phyloP scores from a whole-genome alignment of 1,139 yeast species.

The Spencermartinsiella ligniputridi region DNA sequence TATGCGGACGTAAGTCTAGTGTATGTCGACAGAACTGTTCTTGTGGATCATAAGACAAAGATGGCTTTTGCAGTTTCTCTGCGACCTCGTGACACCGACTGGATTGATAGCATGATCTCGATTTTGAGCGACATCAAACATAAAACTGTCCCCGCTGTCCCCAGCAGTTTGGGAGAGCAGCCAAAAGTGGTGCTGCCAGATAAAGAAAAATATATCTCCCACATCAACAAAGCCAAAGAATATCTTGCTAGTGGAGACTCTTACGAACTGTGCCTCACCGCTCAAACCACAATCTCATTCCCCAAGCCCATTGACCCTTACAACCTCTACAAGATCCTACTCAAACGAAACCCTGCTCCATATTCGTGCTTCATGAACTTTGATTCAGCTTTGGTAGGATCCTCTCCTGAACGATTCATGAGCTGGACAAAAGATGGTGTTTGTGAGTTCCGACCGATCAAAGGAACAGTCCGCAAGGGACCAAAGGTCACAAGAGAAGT shows the following conservation, averaged over 20 bases:
- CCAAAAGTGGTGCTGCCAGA: slow-evolving; percentile 48
- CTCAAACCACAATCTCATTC: slow-evolving; percentile 59
- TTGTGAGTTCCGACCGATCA: slow-evolving; percentile 88
- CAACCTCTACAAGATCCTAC: slow-evolving; percentile 72
- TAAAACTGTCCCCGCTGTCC: neutral
- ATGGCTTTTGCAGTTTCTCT: slow-evolving; percentile 56
- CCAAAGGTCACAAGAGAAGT: slow-evolving; percentile 40
- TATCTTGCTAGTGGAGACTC: slow-evolving; percentile 80
- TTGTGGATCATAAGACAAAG: slow-evolving; percentile 47
- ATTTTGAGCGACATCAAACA: neutral
- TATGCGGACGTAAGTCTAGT: slow-evolving; percentile 73
- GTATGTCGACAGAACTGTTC: slow-evolving; percentile 61
- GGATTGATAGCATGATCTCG: slow-evolving; percentile 9
- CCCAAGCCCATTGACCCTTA: slow-evolving; percentile 46
- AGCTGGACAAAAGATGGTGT: slow-evolving; percentile 57
- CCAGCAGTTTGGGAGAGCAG: neutral
- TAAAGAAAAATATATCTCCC: slow-evolving; percentile 48
- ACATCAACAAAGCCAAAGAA: slow-evolving; percentile 63
- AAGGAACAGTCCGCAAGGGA: slow-evolving; percentile 83
- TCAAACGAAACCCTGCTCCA: slow-evolving; percentile 83
- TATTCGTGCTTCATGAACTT: slow-evolving; percentile 79
- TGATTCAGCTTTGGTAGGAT: slow-evolving; percentile 67
- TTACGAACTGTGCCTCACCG: slow-evolving; percentile 88
- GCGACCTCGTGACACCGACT: slow-evolving; percentile 29
- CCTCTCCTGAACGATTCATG: slow-evolving; percentile 92